Conservation (phyloP, 2,329 filamentous ascomycete genomes). For the Uncinocarpus reesii region DNA sequence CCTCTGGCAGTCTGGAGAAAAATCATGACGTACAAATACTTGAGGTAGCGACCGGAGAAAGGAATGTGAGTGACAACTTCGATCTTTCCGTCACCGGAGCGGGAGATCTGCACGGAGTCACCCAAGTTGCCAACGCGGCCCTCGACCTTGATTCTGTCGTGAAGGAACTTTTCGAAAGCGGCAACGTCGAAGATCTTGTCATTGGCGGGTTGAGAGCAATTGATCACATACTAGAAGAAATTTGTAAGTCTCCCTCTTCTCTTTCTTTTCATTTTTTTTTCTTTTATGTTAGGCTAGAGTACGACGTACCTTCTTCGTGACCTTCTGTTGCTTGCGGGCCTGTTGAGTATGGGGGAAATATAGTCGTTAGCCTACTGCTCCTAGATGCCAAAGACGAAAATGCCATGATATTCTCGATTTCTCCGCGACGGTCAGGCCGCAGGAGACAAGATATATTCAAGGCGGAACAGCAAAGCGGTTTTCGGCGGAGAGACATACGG, state of each 20-base stretch:
- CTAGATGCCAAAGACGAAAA: conserved; percentile 23
- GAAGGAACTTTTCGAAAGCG: conserved; percentile 99
- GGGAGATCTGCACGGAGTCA: conserved; percentile 79
- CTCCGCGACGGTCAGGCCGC: conserved; percentile 12
- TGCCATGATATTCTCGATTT: conserved; percentile 15
- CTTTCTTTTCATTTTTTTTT: background rate
- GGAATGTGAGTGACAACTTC: conserved; percentile 96
- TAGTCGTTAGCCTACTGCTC: conserved; percentile 90
- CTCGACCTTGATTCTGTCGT: conserved; percentile 99
- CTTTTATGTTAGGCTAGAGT: background rate
- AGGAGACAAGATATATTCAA: conserved; percentile 21
- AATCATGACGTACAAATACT: conserved; percentile 74
- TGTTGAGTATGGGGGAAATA: conserved; percentile 37
- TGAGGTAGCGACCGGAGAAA: conserved; percentile 97
- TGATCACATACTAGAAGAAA: conserved; percentile 78
- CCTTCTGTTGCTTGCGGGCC: conserved; percentile 41
- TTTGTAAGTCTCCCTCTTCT: no score
- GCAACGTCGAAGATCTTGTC: conserved; percentile 99
- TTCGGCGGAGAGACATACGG: conserved; percentile 60
- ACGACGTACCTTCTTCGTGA: conserved; percentile 38
- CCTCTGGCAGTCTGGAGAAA: background rate
- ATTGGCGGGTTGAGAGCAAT: conserved; percentile 92
- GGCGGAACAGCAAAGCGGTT: conserved; percentile 92
- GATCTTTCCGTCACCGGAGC: conserved; percentile 92
- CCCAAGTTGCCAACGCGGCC: conserved; percentile 97